Conservation (phyloP, 139 green algal genomes). For the Raphidocelis subcapitata region DNA sequence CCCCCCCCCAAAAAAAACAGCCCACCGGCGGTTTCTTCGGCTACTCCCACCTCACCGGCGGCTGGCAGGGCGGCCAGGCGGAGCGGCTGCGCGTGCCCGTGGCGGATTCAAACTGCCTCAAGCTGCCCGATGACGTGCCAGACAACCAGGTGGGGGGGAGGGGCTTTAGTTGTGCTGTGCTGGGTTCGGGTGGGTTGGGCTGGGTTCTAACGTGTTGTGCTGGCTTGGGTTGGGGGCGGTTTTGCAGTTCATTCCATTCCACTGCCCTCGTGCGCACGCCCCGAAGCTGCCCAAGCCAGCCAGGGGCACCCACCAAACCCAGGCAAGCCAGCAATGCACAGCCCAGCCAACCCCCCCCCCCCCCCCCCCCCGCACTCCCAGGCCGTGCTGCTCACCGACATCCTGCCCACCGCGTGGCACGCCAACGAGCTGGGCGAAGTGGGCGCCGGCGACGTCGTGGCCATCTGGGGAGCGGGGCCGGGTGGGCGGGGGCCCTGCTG, state of each 20-base stretch:
- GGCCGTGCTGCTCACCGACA: conserved; percentile 71
- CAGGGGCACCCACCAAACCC: too few relatives aligned
- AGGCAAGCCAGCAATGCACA: too few relatives aligned
- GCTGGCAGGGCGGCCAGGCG: conserved; percentile 70
- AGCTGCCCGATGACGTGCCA: conserved; percentile 45
- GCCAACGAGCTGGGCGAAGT: conserved; percentile 56
- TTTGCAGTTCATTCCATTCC: too few relatives aligned
- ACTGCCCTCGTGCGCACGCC: too few relatives aligned
- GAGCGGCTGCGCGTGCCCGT: conserved; percentile 69
- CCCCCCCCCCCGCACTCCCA: not conserved
- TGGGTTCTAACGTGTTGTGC: too few relatives aligned
- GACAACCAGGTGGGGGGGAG: conserved; percentile 26
- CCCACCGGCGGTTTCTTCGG: conserved; percentile 39
- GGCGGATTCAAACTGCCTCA: conserved; percentile 61
- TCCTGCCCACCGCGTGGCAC: conserved; percentile 75
- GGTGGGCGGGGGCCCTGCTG: conserved; percentile 22
- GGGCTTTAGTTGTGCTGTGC: not conserved
- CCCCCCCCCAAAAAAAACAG: not conserved
- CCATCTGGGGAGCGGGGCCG: conserved; percentile 76
- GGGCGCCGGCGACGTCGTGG: conserved; percentile 52
- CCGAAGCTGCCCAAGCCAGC: too few relatives aligned
- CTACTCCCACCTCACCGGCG: conserved; percentile 63
- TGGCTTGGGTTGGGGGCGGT: too few relatives aligned
- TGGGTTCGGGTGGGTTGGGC: too few relatives aligned
- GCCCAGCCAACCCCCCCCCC: not conserved